Evolutionary conservation across 2,329 filamentous ascomycete species (phyloP).

Genomic region (Penicillium carneum): DNA sequence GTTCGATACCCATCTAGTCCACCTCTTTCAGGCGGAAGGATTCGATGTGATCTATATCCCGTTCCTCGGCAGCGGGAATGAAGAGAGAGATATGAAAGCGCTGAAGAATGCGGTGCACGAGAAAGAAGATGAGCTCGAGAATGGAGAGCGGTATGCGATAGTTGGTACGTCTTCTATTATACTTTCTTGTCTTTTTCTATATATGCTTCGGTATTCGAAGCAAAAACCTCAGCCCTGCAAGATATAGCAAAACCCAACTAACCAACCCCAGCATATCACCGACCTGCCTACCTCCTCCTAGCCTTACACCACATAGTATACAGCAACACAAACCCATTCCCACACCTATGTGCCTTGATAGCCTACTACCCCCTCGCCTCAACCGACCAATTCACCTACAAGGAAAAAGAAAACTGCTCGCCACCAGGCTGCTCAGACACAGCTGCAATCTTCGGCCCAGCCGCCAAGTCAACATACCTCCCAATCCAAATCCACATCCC

Average conservation of each 20-base stretch:
- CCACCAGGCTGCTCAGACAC: slow-evolving; percentile 43
- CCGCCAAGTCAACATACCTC: slow-evolving; percentile 40
- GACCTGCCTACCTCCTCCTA: slow-evolving; percentile 64
- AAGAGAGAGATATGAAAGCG: slow-evolving; percentile 59
- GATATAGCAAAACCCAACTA: background rate
- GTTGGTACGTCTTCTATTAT: slow-evolving; percentile 56
- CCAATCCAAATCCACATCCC: slow-evolving; percentile 65
- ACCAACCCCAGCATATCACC: slow-evolving; percentile 60
- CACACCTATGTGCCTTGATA: slow-evolving; percentile 64
- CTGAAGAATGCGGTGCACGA: slow-evolving; percentile 59
- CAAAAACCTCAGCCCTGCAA: background rate
- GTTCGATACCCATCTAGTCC: slow-evolving; percentile 61
- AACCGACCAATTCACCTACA: slow-evolving; percentile 19
- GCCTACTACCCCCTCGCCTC: slow-evolving; percentile 62
- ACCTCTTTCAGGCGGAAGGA: slow-evolving; percentile 65
- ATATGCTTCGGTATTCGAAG: background rate
- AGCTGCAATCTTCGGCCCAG: slow-evolving; percentile 43
- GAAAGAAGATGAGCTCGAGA: slow-evolving; percentile 61
- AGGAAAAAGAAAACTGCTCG: slow-evolving; percentile 31
- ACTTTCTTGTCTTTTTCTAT: background rate
- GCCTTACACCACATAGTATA: slow-evolving; percentile 47
- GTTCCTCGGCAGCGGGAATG: slow-evolving; percentile 42
- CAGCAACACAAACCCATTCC: slow-evolving; percentile 63
- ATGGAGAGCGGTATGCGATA: slow-evolving; percentile 65
- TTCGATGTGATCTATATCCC: slow-evolving; percentile 65